Evolutionary conservation across 2,329 filamentous ascomycete genomes (phyloP), one percentile per base, ranked within the genome.

Genomic region (Alternaria brassicae): DNA sequence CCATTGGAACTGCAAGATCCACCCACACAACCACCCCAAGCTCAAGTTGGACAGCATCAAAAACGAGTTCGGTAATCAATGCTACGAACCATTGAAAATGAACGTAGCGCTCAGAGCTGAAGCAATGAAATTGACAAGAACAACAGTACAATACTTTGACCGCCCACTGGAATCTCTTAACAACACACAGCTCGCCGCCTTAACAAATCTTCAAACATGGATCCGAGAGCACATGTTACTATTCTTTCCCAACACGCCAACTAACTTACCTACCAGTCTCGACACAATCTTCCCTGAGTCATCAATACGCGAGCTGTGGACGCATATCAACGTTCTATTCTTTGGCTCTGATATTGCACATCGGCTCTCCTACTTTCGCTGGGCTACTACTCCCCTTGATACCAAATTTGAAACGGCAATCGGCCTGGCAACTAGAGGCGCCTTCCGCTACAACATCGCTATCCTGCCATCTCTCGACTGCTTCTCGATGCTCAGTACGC

Each of bases 41-140:
- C 32, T 50, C 15, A 27, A 37, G 19, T 49, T 53, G 25, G 54
- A 61, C 23, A 50, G 48, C 25, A 37, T 37, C n/a, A 37, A 53
- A 39, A 53, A 61, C 6, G 53, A 61, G 27, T 50, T 50, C 32
- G 47, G 32, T 5, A 36, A 37, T 27, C 15, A 50, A n/a, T 25
- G 30, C 47, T 27, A 37, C 21, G 23, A 50, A 30, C 32, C 34
- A 6, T 19, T 50, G 13, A 50, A n/a, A 19, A 34, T 50, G 15
- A 34, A 30, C 23, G 10, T 34, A 19, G 12, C 6, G n/a, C 32
- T 50, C 19, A 30, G 34, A n/a, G 15, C 21, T 19, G 30, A 37
- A 37, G 30, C 47, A 8, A 50, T 37, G 47, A n/a, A n/a, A 25
- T n/a, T 50, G 30, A 27, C 47, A 19, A 34, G 47, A 34, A 27